Conservation (phyloP, 768 basidiomycete genomes). For the Russula sp. region DNA sequence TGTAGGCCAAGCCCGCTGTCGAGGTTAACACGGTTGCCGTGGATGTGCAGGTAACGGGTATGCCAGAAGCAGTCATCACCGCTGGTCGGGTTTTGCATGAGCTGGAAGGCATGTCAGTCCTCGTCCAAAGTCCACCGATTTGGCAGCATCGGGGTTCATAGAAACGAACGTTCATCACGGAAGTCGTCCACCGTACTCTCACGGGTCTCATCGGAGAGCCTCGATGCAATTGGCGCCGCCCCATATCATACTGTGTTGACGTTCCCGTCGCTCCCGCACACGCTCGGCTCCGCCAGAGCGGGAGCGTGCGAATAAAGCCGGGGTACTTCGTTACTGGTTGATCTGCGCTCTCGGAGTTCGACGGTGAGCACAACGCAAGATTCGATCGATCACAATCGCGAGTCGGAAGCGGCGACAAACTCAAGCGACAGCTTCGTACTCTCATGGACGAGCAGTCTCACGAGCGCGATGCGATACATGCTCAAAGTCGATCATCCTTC, state of each 20-base stretch:
- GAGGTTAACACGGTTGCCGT: too few species aligned
- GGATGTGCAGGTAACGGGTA: too few species aligned
- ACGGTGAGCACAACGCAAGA: constrained; percentile 20
- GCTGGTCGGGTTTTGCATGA: too few species aligned
- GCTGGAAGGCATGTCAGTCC: too few species aligned
- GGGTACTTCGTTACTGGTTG: neutral
- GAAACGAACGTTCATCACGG: constrained; percentile 41
- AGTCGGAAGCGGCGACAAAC: neutral
- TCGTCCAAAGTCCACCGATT: too few species aligned
- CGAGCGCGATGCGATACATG: constrained; percentile 59
- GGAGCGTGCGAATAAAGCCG: neutral
- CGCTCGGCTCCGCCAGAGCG: too few species aligned
- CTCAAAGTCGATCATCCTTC: constrained; percentile 41
- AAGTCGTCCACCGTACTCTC: constrained; percentile 45
- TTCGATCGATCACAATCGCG: constrained; percentile 2
- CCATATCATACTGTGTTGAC: too few species aligned
- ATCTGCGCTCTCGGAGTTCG: constrained; percentile 19
- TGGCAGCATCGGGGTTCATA: too few species aligned
- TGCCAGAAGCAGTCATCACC: too few species aligned
- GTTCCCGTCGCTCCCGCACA: too few species aligned
- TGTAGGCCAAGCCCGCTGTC: too few species aligned
- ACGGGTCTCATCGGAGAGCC: constrained; percentile 39
- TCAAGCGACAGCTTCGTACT: constrained; percentile 33
- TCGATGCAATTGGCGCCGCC: constrained; percentile 38
- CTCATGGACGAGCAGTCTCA: constrained; percentile 53